Percentiles rank a stretch among this genome's conserved stretches.
Conservation (phyloP, 1,284 basidiomycete species). For the Nidula niveotomentosa region DNA sequence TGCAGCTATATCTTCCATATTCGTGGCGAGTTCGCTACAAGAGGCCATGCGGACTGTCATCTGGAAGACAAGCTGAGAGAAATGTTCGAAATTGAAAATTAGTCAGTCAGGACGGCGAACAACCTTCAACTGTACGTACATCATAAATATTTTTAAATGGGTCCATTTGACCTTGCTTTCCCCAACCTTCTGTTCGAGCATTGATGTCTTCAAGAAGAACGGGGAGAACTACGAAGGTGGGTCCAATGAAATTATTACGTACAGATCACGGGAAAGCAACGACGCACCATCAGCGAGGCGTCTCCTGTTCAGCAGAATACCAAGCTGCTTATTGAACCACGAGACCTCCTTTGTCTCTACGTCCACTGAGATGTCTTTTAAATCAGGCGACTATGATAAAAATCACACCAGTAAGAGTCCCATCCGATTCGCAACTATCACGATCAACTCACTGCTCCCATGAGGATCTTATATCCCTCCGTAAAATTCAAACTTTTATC, state of each 20-base stretch:
- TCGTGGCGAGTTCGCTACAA: slow-evolving; percentile 32
- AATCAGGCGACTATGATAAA: slow-evolving; percentile 15
- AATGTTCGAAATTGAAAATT: neutral
- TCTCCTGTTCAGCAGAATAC: neutral
- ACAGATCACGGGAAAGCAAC: neutral
- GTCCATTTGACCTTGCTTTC: slow-evolving; percentile 25
- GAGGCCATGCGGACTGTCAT: slow-evolving; percentile 35
- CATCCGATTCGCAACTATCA: neutral
- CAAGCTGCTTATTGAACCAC: neutral
- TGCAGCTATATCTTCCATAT: slow-evolving; percentile 19
- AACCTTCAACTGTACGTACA: slow-evolving; percentile 14
- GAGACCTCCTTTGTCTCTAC: neutral
- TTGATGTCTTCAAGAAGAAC: slow-evolving; percentile 21
- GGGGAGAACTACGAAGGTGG: too few species aligned
- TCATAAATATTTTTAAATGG: slow-evolving; percentile 34
- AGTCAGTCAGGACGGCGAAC: neutral
- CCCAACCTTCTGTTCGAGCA: slow-evolving; percentile 26
- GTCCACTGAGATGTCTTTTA: slow-evolving; percentile 24
- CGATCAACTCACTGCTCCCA: slow-evolving; percentile 22
- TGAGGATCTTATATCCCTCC: slow-evolving; percentile 34
- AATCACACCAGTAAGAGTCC: neutral
- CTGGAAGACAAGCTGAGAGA: slow-evolving; percentile 35
- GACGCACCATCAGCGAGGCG: slow-evolving; percentile 16
- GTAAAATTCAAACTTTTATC: slow-evolving; percentile 21
- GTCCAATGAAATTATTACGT: neutral